phyloP scores from a whole-genome alignment of 768 basidiomycete genomes.

The Dioszegia crocea region DNA sequence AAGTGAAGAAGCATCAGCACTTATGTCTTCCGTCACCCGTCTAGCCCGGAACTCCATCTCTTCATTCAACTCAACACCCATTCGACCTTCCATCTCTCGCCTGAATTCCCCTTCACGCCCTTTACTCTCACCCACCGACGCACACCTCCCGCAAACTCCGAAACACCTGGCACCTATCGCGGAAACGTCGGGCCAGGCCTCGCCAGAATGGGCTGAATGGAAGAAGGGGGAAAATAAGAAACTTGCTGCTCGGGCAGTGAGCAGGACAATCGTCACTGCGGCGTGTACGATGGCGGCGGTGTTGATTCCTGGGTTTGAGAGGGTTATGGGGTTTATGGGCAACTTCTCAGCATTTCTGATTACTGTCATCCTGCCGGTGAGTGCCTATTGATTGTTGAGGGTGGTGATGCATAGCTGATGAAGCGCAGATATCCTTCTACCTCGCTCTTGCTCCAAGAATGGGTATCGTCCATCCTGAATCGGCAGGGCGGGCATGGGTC shows the following conservation, averaged over 20 bases:
- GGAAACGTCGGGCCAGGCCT: neutral
- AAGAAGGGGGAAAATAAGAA: slow-evolving; percentile 5
- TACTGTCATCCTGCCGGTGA: slow-evolving; percentile 70
- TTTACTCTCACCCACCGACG: no score
- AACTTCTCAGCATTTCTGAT: slow-evolving; percentile 74
- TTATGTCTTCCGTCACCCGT: slow-evolving; percentile 3
- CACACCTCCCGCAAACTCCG: slow-evolving; percentile 6
- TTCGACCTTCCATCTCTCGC: neutral
- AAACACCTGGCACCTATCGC: neutral
- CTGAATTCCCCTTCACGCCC: neutral
- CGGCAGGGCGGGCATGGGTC: slow-evolving; percentile 1
- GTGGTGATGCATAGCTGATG: neutral
- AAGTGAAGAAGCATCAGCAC: slow-evolving; percentile 2
- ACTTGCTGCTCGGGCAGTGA: slow-evolving; percentile 49
- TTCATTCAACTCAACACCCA: neutral
- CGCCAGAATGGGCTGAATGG: slow-evolving; percentile 2
- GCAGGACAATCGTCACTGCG: slow-evolving; percentile 60
- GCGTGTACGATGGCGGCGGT: slow-evolving; percentile 68
- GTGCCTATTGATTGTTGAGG: slow-evolving; percentile 3
- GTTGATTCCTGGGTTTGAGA: slow-evolving; percentile 69
- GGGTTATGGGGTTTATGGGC: slow-evolving; percentile 77
- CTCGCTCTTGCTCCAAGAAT: slow-evolving; percentile 27
- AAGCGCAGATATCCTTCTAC: slow-evolving; percentile 38
- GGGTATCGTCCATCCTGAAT: neutral
- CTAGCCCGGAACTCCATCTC: slow-evolving; percentile 7